Evolutionary conservation across 192 early-diverging fungal species (phyloP).

Genomic region (Borealophlyctis nickersoniae): DNA sequence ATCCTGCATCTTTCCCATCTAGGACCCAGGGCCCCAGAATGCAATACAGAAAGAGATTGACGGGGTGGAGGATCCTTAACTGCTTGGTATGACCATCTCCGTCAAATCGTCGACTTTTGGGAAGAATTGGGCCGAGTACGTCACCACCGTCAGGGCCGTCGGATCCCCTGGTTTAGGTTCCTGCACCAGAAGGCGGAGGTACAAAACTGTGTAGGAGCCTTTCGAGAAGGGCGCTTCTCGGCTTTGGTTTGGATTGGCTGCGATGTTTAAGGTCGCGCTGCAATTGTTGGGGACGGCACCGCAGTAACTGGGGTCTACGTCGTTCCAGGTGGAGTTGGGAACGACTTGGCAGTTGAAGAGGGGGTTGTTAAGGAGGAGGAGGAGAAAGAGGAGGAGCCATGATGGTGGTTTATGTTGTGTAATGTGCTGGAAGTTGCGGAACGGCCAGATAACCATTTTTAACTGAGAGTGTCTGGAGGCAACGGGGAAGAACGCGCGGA

Average conservation of each 20-base stretch:
- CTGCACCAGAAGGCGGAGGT: neutral
- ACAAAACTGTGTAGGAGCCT: neutral
- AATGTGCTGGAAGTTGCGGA: too few relatives aligned
- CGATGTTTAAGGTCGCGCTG: neutral
- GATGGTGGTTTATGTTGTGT: too few relatives aligned
- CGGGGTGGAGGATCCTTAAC: too few relatives aligned
- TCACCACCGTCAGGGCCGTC: neutral
- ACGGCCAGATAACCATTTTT: too few relatives aligned
- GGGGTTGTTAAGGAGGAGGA: too few relatives aligned
- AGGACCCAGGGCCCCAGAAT: neutral
- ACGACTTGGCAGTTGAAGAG: too few relatives aligned
- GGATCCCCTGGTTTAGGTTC: too few relatives aligned
- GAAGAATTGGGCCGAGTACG: neutral
- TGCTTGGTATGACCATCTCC: neutral
- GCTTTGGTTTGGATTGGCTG: neutral
- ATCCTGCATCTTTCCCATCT: neutral
- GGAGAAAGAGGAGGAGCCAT: too few relatives aligned
- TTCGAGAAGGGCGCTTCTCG: neutral
- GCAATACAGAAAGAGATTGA: too few relatives aligned
- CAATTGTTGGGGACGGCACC: neutral
- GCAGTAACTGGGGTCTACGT: neutral
- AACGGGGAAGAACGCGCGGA: too few relatives aligned
- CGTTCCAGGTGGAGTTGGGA: neutral
- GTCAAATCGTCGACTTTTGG: neutral
- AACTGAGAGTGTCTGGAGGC: too few relatives aligned